Base-by-base conservation (phyloP, 257 asterid species). In the Ilex aquifolium region DNA sequence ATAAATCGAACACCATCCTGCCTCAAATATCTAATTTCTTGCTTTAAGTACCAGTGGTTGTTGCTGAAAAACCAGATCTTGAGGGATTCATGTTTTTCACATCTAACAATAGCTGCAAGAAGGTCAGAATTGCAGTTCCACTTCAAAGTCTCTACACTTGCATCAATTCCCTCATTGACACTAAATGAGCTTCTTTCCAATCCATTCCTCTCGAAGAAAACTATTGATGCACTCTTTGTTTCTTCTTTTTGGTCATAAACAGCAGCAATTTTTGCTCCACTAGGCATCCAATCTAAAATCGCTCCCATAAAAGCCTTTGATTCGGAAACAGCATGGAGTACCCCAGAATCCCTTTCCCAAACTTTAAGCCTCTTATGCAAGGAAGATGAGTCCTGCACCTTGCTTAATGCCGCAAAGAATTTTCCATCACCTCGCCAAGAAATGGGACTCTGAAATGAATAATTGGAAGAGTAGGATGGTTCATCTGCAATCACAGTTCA, bases 391-490 rank as follows among this genome's bases (percentile, higher is more conserved):
- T 74, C 82, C 32, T 70, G 75, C 79, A 71, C 82, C 76, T 72
- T 78, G 75, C 91, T 84, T 66, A 93, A 54, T 0, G 96, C 79
- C 53, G 95, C 91, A 70, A 93, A 90, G 72, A 72, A 93, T 67
- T 83, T 90, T 21, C 97, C 99, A 68, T 93, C 96, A 44, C 99
- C 97, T 66, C 95, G 84, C 96, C 99, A 93, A 9, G 97, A 77
- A 56, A 93, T 79, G 50, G 80, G 76, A 68, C 81, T 83, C 65
- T 78, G 88, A 32, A 52, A 69, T 56, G 78, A 76, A 73, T 69
- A 48, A 65, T 82, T 83, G 46, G 76, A 74, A 62, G 91, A 79
- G 65, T 68, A 64, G 27, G 74, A 53, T 21, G 80, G 64, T 75
- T 77, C 97, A 76, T 76, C 95, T 80, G 91, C 55, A 76, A 70